These are phyloP conservation scores for Sclerotinia borealis DNA, from an alignment of 2,329 filamentous ascomycete species.

Conservation along the genomic window DNA sequence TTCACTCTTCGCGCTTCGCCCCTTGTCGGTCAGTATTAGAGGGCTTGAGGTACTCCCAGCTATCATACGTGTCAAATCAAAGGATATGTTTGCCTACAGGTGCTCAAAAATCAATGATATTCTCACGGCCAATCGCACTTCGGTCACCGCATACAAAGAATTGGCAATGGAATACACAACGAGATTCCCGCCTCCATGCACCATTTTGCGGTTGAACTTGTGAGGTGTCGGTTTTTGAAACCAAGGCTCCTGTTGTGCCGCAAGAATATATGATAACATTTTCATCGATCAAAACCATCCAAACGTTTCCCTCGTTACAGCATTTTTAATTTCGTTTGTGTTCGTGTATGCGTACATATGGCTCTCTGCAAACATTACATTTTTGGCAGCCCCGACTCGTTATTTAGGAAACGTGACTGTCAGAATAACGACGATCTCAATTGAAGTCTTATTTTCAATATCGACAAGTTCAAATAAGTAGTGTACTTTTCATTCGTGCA, in stretches of 20 bases:
- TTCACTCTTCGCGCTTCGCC: too few species aligned
- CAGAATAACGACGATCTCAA: not conserved
- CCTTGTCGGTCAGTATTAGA: not conserved
- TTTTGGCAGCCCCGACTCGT: too few species aligned
- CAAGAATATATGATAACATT: not conserved
- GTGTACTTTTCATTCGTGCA: not conserved
- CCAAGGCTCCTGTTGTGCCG: too few species aligned
- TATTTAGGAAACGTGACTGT: not conserved
- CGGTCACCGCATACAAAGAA: not conserved
- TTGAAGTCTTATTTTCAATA: fast-evolving
- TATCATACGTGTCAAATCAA: not conserved
- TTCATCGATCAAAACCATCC: not conserved
- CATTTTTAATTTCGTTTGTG: not conserved
- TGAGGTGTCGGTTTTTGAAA: not conserved
- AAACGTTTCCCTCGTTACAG: not conserved
- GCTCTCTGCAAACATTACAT: not conserved
- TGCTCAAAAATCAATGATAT: not conserved
- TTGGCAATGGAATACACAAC: fast-evolving
- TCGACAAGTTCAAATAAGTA: not conserved
- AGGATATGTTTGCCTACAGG: not conserved
- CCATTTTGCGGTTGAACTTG: fast-evolving
- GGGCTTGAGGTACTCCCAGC: too few species aligned
- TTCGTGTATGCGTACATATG: too few species aligned
- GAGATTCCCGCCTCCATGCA: not conserved
- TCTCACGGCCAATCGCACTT: too few species aligned